These are phyloP conservation scores for Pulveroboletus sp. DNA, from an alignment of 768 basidiomycete species.

Conservation along the genomic window DNA sequence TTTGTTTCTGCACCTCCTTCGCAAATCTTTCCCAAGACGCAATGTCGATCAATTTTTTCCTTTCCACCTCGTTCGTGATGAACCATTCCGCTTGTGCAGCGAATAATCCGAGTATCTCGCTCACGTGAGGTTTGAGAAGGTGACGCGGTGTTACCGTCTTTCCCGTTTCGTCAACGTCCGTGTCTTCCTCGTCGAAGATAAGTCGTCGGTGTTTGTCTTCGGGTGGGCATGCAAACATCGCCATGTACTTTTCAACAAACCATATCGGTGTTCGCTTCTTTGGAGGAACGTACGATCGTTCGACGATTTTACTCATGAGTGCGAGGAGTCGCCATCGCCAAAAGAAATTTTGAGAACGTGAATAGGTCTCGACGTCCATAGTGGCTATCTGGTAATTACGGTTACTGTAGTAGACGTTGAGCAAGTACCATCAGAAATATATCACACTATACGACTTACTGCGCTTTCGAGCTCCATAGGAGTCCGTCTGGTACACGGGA, in stretches of 20 bases:
- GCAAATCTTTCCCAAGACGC: constrained; percentile 47
- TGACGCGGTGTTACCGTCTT: constrained; percentile 33
- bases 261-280: constrained; percentile 45
- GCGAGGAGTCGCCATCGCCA: constrained; percentile 46
- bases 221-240: constrained; percentile 20
- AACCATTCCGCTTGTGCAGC: constrained; percentile 59
- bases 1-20: constrained; percentile 24
- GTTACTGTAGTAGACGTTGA: constrained; percentile 26
- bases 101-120: constrained; percentile 48
- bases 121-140: constrained; percentile 44
- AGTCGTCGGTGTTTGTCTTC: constrained; percentile 31
- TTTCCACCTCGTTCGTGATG: constrained; percentile 37
- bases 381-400: constrained; percentile 44
- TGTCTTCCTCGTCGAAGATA: constrained; percentile 32
- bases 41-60: constrained; percentile 37
- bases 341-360: constrained; percentile 45
- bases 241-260: constrained; percentile 43
- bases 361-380: constrained; percentile 42
- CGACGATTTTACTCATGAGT: constrained; percentile 43
- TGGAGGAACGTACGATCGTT: constrained; percentile 28
- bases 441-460: constrained; percentile 15
- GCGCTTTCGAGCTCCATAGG: constrained; percentile 26
- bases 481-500: constrained; percentile 28
- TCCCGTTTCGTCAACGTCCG: constrained; percentile 29
- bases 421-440: neutral